Evolutionary conservation across 306 rosid genomes (phyloP).

Genomic region (Senna siamea): DNA sequence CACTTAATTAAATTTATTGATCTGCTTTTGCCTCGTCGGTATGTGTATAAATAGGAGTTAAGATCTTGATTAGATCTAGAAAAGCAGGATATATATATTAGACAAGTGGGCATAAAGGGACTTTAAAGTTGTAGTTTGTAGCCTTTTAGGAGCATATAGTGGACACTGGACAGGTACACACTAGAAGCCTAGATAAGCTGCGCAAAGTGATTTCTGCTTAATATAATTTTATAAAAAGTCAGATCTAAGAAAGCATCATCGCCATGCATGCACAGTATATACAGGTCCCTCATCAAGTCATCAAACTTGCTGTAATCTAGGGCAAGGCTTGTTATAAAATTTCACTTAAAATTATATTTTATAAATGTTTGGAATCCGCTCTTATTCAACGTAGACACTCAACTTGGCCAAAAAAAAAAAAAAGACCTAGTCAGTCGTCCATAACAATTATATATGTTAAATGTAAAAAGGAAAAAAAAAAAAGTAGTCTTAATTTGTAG

Average conservation of each 20-base stretch:
- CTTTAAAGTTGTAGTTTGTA: conserved; percentile 24
- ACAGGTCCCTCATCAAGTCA: conserved; percentile 13
- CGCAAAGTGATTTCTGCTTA: conserved; percentile 28
- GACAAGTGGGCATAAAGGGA: conserved; percentile 24
- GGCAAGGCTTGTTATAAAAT: too few relatives aligned
- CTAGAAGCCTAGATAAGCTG: conserved; percentile 34
- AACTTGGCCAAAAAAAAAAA: too few relatives aligned
- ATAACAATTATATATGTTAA: too few relatives aligned
- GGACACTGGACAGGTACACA: conserved; percentile 32
- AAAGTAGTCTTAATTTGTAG: too few relatives aligned
- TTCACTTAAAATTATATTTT: too few relatives aligned
- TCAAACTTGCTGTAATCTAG: conserved; percentile 9
- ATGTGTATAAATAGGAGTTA: neutral
- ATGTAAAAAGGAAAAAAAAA: too few relatives aligned
- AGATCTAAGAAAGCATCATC: conserved; percentile 38
- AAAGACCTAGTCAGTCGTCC: too few relatives aligned
- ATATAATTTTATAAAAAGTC: conserved; percentile 37
- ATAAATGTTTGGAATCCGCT: too few relatives aligned
- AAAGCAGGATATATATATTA: neutral
- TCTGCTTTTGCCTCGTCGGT: neutral
- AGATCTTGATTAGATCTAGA: neutral
- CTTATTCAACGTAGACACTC: too few relatives aligned
- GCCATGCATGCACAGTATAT: conserved; percentile 46
- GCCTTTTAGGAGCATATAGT: conserved; percentile 29
- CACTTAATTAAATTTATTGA: neutral